These are phyloP conservation scores for Podospora conica DNA, from an alignment of 495 filamentous ascomycete species.

Conservation along the genomic window DNA sequence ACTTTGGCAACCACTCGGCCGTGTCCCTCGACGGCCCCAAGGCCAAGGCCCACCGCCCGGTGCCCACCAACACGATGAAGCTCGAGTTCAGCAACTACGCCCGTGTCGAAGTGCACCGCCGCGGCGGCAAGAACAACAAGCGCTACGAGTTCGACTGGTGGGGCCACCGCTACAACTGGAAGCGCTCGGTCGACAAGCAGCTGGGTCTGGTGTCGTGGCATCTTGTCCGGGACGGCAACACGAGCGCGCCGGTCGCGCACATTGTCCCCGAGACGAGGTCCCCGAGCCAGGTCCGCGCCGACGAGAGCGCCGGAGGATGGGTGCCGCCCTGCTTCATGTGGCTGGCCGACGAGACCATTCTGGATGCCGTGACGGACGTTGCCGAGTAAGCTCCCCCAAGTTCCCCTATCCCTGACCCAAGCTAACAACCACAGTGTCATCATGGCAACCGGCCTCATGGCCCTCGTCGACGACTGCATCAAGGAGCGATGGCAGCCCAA, in stretches of 20 bases:
- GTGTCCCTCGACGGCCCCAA: constrained; percentile 27
- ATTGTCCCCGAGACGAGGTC: constrained; percentile 78
- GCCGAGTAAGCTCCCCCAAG: constrained; percentile 77
- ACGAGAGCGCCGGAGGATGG: constrained; percentile 80
- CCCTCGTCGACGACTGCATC: constrained; percentile 89
- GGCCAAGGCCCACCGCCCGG: constrained; percentile 34
- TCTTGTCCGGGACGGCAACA: constrained; percentile 60
- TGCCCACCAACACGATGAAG: constrained; percentile 66
- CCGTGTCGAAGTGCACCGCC: constrained; percentile 73
- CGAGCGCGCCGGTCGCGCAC: constrained; percentile 63
- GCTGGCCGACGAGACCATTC: constrained; percentile 66
- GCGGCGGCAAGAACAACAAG: constrained; percentile 63
- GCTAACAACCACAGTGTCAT: constrained; percentile 58
- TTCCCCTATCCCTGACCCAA: constrained; percentile 7
- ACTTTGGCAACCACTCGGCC: constrained; percentile 36
- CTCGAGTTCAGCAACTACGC: constrained; percentile 98
- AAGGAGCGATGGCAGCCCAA: constrained; percentile 68
- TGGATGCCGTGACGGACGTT: constrained; percentile 66
- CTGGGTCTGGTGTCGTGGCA: constrained; percentile 65
- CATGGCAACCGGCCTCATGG: constrained; percentile 81
- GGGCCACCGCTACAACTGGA: constrained; percentile 83
- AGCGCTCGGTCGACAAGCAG: constrained; percentile 58
- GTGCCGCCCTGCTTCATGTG: constrained; percentile 84
- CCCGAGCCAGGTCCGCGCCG: constrained; percentile 60
- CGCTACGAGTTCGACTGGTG: constrained; percentile 90